Evolutionary conservation across 148 eudicot species (phyloP).

Genomic region (Euryodendron excelsum): DNA sequence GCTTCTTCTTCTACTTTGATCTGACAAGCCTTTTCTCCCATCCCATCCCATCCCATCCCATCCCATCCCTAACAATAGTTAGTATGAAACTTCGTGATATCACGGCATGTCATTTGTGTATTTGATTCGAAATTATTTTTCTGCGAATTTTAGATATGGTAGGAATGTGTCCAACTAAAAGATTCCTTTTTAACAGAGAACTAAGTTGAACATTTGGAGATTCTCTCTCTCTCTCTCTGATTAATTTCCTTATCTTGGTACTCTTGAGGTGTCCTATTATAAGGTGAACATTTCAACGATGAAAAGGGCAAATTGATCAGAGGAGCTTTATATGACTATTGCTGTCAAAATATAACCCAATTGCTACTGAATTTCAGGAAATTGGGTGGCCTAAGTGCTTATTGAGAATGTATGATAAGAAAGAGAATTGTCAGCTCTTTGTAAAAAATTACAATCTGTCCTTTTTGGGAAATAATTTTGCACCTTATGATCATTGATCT

Average conservation of each 20-base stretch:
- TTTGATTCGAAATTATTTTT: background rate
- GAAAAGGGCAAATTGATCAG: background rate
- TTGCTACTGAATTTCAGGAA: background rate
- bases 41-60: background rate
- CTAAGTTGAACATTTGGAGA: background rate
- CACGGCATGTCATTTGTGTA: background rate
- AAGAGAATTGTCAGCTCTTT: background rate
- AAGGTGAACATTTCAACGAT: background rate
- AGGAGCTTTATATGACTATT: background rate
- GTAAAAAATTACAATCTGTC: background rate
- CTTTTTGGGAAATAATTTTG: background rate
- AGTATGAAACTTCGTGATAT: background rate
- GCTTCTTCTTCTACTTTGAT: background rate
- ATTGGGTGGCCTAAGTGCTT: background rate
- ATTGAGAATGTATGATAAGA: background rate
- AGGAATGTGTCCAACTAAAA: background rate
- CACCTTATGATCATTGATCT: background rate
- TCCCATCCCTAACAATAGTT: background rate
- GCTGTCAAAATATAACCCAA: background rate
- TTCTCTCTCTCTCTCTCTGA: too few relatives aligned
- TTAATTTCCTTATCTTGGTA: too few relatives aligned
- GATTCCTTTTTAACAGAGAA: background rate
- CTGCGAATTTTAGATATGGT: background rate
- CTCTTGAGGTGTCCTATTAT: background rate
- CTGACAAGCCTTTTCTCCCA: background rate